These are phyloP conservation scores for Penicillium nordicum DNA, from an alignment of 2,329 filamentous ascomycete genomes.

Conservation along the genomic window DNA sequence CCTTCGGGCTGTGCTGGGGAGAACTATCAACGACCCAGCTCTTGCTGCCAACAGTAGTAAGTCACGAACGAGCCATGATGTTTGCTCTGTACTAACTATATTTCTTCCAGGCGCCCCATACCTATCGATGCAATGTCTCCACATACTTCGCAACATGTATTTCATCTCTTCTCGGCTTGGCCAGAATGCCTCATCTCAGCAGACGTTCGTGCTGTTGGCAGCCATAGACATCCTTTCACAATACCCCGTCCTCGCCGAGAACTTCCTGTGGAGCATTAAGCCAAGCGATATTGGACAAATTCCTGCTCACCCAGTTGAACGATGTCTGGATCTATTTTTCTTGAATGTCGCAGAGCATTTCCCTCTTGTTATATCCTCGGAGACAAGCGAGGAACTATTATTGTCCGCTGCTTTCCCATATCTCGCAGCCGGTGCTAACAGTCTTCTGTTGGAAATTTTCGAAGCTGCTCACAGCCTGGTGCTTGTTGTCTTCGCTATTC, in stretches of 20 bases:
- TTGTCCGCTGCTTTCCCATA: conserved; percentile 72
- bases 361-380: conserved; percentile 63
- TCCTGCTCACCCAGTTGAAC: conserved; percentile 62
- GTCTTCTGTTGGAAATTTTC: conserved; percentile 66
- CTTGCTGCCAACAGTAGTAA: conserved; percentile 54
- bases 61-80: conserved; percentile 15
- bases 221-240: conserved; percentile 76
- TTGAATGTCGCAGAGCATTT: conserved; percentile 84
- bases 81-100: conserved; percentile 6
- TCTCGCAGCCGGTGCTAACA: conserved; percentile 59
- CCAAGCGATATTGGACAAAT: conserved; percentile 55
- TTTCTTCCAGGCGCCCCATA: conserved; percentile 54
- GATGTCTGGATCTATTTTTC: conserved; percentile 80
- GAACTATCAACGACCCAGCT: conserved; percentile 56
- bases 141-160: conserved; percentile 71
- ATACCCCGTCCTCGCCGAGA: conserved; percentile 63
- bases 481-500: conserved; percentile 74
- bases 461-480: conserved; percentile 83
- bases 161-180: conserved; percentile 77
- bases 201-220: conserved; percentile 77
- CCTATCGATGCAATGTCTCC: conserved; percentile 68
- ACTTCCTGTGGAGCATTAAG: conserved; percentile 64
- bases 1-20: conserved; percentile 68
- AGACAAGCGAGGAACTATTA: conserved; percentile 68
- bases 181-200: conserved; percentile 73